phyloP scores from a whole-genome alignment of 2,329 filamentous ascomycete species.

The Ustulina deusta region DNA sequence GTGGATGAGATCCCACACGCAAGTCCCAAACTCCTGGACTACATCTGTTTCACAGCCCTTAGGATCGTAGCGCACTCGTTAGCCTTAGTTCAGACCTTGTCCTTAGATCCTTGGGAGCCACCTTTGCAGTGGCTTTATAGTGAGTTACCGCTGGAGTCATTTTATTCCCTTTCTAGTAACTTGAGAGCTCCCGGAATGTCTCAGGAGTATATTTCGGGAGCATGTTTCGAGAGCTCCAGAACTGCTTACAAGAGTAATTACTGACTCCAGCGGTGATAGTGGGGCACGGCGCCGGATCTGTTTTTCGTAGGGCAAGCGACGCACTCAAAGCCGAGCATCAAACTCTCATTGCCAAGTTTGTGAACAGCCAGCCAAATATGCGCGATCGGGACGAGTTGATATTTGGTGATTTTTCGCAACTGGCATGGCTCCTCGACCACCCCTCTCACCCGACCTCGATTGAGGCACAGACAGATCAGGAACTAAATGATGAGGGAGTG shows the following conservation, averaged over 20 bases:
- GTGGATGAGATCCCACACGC: slow-evolving; percentile 48
- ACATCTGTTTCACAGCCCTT: slow-evolving; percentile 53
- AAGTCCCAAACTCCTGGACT: slow-evolving; percentile 49
- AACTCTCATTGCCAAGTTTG: slow-evolving; percentile 47
- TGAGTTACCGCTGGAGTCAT: too few species aligned
- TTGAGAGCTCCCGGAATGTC: too few species aligned
- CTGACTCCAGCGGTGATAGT: too few species aligned
- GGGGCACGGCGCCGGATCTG: slow-evolving; percentile 52
- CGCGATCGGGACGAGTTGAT: slow-evolving; percentile 51
- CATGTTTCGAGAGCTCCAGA: too few species aligned
- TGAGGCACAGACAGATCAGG: slow-evolving; percentile 46
- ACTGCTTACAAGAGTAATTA: too few species aligned
- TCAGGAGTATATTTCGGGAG: too few species aligned
- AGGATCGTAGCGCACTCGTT: slow-evolving; percentile 54
- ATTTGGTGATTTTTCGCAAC: slow-evolving; percentile 46
- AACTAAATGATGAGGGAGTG: slow-evolving; percentile 49
- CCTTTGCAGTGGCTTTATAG: slow-evolving; percentile 54
- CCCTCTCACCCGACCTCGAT: slow-evolving; percentile 43
- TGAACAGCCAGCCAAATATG: slow-evolving; percentile 48
- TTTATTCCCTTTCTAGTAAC: too few species aligned
- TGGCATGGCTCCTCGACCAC: slow-evolving; percentile 54
- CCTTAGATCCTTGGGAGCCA: slow-evolving; percentile 54
- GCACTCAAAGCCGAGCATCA: slow-evolving; percentile 39
- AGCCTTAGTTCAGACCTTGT: slow-evolving; percentile 55
- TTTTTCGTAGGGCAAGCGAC: slow-evolving; percentile 49